A percentile compares a stretch with the other conserved stretches of the same genome.
Evolutionary conservation across 176 grass and related monocot genomes (phyloP).

Genomic region (Hordeum marinum): DNA sequence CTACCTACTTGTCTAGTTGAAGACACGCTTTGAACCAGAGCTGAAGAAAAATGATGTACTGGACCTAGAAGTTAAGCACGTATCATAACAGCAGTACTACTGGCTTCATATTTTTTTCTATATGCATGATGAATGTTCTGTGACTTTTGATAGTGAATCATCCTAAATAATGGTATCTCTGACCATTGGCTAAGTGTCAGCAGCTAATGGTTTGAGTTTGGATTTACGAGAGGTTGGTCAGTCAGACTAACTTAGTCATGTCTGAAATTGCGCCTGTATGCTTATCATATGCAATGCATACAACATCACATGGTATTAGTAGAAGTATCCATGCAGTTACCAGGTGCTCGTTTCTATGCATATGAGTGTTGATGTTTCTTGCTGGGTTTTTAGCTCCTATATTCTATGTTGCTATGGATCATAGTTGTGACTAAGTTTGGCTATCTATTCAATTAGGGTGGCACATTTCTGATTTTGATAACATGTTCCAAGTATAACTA

Average conservation of each 20-base stretch:
- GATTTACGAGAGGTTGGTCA: background rate
- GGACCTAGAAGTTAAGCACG: background rate
- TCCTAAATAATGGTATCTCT: background rate
- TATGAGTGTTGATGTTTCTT: background rate
- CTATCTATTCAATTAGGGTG: background rate
- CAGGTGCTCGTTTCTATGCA: background rate
- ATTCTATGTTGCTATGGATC: background rate
- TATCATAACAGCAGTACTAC: background rate
- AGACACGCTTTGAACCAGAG: background rate
- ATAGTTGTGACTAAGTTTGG: background rate
- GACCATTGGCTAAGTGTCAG: background rate
- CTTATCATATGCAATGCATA: background rate
- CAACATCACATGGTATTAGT: background rate
- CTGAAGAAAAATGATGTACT: conserved; percentile 5
- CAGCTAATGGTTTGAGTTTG: background rate
- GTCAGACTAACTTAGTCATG: background rate
- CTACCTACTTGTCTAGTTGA: background rate
- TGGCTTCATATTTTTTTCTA: background rate
- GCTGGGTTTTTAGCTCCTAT: background rate
- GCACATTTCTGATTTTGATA: conserved; percentile 11
- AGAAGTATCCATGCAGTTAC: background rate
- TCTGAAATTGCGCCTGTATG: conserved; percentile 3
- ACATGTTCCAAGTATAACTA: conserved; percentile 2
- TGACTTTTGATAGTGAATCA: background rate
- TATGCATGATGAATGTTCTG: background rate